phyloP scores from a whole-genome alignment of 805 yeast species.

The Wickerhamiella vanderwaltii region DNA sequence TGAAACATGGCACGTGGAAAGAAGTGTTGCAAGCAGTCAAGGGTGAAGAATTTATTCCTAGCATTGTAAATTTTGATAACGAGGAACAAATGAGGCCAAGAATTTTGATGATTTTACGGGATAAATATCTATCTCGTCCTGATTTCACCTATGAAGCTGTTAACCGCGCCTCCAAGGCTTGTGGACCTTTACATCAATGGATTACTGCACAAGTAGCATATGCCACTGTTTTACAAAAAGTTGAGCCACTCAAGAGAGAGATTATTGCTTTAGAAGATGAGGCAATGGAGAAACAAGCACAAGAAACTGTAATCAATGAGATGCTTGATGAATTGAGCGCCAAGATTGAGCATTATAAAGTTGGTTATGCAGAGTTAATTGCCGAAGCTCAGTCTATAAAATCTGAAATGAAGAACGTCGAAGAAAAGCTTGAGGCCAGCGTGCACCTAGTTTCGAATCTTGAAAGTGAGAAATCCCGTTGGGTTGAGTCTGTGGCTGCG shows the following conservation, averaged over 20 bases:
- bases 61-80: conserved; percentile 63
- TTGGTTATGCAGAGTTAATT: conserved; percentile 57
- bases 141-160: conserved; percentile 63
- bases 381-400: conserved; percentile 69
- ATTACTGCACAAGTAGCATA: conserved; percentile 79
- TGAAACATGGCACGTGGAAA: conserved; percentile 49
- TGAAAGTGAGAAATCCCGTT: conserved; percentile 55
- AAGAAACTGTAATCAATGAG: conserved; percentile 61
- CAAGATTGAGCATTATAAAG: conserved; percentile 57
- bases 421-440: conserved; percentile 50
- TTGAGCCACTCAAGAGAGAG: conserved; percentile 64
- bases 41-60: conserved; percentile 75
- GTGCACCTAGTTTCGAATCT: conserved; percentile 48
- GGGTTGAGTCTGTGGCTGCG: conserved; percentile 48
- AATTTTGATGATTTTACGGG: conserved; percentile 45
- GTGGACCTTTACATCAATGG: conserved; percentile 88
- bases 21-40: conserved; percentile 73
- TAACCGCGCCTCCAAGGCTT: conserved; percentile 83
- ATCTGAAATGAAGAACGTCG: conserved; percentile 52
- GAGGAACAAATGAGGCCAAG: conserved; percentile 43
- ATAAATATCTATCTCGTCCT: conserved; percentile 45
- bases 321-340: conserved; percentile 66
- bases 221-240: conserved; percentile 51
- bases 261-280: conserved; percentile 47
- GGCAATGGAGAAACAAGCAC: conserved; percentile 50